Percentiles rank a stretch among this genome's conserved stretches.
phyloP scores from a whole-genome alignment of 1,139 yeast genomes.

The Pichia sp. region DNA sequence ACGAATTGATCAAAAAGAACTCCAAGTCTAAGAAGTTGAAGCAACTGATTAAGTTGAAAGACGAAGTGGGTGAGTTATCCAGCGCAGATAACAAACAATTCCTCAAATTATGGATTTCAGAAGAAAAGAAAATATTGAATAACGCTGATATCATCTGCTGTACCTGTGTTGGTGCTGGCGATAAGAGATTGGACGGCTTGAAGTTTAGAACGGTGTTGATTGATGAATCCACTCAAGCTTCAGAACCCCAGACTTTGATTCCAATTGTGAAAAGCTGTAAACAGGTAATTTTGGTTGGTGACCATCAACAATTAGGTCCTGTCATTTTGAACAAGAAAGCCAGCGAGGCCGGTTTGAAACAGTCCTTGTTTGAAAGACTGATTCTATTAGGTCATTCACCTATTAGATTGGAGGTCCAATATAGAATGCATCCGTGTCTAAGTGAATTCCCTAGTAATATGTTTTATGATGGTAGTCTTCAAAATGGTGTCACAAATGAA shows the following conservation, averaged over 20 bases:
- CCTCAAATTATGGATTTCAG: conserved; percentile 32
- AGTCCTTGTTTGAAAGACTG: conserved; percentile 79
- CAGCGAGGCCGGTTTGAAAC: conserved; percentile 77
- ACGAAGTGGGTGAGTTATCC: conserved; percentile 66
- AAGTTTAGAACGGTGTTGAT: conserved; percentile 72
- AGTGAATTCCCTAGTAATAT: conserved; percentile 86
- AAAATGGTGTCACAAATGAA: conserved; percentile 79
- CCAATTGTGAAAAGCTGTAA: conserved; percentile 87
- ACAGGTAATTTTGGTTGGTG: conserved; percentile 87
- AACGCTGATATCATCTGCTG: conserved; percentile 79
- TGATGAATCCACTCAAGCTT: conserved; percentile 91
- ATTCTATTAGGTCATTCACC: conserved; percentile 83
- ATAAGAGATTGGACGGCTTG: conserved; percentile 43
- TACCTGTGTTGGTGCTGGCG: conserved; percentile 93
- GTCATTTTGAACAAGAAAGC: conserved; percentile 75
- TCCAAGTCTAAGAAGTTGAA: conserved; percentile 52
- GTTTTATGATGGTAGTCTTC: conserved; percentile 90
- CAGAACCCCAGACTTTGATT: conserved; percentile 85
- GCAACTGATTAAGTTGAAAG: conserved; percentile 49
- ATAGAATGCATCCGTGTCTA: conserved; percentile 88
- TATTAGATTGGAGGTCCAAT: conserved; percentile 81
- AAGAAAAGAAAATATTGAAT: conserved; percentile 44
- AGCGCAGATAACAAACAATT: conserved; percentile 42
- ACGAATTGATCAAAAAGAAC: conserved; percentile 35
- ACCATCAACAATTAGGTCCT: conserved; percentile 93